Percentiles rank a stretch among this genome's conserved stretches.
Conservation (phyloP, 179 eudicot genomes). For the Vitellaria paradoxa region DNA sequence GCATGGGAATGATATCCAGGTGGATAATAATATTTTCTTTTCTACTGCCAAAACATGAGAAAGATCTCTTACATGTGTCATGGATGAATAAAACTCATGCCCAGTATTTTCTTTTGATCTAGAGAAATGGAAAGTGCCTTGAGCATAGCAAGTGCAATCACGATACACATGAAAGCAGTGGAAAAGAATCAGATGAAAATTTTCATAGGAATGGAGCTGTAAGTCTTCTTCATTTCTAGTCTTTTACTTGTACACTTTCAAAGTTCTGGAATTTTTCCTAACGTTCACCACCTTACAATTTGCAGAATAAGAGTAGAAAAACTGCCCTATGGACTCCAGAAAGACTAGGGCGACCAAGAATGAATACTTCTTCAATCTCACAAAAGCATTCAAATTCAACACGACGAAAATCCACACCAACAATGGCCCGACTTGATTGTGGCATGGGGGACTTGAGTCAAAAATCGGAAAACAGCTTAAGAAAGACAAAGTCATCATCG, state of each 20-base stretch:
- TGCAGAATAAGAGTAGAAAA: slow-evolving; percentile 15
- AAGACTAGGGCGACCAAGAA: slow-evolving; percentile 10
- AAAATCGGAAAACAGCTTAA: slow-evolving; percentile 27
- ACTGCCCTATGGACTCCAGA: slow-evolving; percentile 8
- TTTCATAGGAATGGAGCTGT: slow-evolving; percentile 27
- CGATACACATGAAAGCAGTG: slow-evolving; percentile 16
- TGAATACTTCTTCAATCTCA: slow-evolving; percentile 5
- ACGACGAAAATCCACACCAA: neutral
- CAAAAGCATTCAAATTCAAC: slow-evolving; percentile 14
- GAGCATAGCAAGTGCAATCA: slow-evolving; percentile 22
- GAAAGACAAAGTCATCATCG: slow-evolving; percentile 24
- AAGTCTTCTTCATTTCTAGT: slow-evolving; percentile 10
- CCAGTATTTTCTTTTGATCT: neutral
- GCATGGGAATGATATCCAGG: slow-evolving; percentile 27
- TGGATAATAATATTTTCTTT: slow-evolving; percentile 10
- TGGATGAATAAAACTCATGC: neutral
- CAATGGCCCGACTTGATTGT: slow-evolving; percentile 12
- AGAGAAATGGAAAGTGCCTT: slow-evolving; percentile 14
- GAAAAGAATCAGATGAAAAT: slow-evolving; percentile 20
- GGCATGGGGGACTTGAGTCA: slow-evolving; percentile 13
- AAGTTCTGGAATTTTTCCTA: neutral
- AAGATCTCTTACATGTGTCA: neutral
- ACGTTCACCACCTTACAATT: neutral
- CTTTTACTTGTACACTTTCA: neutral
- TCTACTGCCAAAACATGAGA: neutral